A percentile compares a stretch with the other conserved stretches of the same genome.
Evolutionary conservation across 108 stramenopile genomes (phyloP).

Genomic region (Nitzschia palea): DNA sequence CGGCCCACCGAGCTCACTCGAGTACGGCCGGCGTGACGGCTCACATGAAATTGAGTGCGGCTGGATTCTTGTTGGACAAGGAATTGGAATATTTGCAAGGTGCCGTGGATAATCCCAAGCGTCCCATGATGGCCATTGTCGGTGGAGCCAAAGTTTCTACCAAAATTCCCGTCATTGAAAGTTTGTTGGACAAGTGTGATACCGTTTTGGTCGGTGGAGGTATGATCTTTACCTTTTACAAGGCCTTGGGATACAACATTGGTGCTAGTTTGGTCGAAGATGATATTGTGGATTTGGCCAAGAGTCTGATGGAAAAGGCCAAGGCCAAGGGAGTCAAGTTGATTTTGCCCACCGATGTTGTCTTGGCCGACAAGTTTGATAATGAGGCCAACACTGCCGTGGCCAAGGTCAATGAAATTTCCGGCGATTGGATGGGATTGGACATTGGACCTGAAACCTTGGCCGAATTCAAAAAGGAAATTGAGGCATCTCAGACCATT

Average conservation of each 20-base stretch:
- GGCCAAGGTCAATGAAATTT: conserved; percentile 82
- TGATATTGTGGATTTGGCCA: conserved; percentile 89
- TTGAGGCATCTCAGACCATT: conserved; percentile 85
- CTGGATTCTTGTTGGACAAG: conserved; percentile 90
- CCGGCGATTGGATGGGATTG: conserved; percentile 97
- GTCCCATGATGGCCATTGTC: conserved; percentile 97
- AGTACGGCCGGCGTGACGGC: conserved; percentile 93
- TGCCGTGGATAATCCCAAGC: conserved; percentile 93
- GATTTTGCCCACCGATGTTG: conserved; percentile 91
- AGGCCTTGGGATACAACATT: conserved; percentile 90
- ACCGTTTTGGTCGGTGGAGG: conserved; percentile 94
- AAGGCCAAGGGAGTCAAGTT: conserved; percentile 95
- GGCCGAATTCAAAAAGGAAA: conserved; percentile 76
- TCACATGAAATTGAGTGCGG: conserved; percentile 75
- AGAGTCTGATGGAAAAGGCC: conserved; percentile 90
- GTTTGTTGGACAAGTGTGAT: conserved; percentile 95
- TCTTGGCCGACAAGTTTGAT: conserved; percentile 91
- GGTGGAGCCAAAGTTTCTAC: conserved; percentile 99
- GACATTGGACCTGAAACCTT: conserved; percentile 95
- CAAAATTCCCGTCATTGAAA: conserved; percentile 98
- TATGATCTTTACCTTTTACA: conserved; percentile 99
- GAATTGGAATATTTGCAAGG: conserved; percentile 97
- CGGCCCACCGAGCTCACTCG: conserved; percentile 98
- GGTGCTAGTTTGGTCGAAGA: conserved; percentile 91
- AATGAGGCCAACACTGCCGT: conserved; percentile 82